phyloP scores from a whole-genome alignment of 176 grass and related monocot genomes.

The Musa beccarii region DNA sequence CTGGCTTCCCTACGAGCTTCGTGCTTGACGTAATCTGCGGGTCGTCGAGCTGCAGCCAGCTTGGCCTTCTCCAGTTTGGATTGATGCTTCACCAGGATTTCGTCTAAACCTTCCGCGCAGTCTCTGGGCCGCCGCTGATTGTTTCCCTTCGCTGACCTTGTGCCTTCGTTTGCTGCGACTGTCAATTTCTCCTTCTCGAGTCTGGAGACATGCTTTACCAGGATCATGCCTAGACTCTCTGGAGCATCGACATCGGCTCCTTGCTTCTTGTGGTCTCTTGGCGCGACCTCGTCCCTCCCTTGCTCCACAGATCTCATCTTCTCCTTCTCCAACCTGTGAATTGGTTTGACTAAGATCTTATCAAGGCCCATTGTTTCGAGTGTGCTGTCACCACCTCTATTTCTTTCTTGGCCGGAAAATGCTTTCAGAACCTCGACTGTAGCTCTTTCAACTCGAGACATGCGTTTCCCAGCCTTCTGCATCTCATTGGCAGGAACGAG shows the following conservation, averaged over 20 bases:
- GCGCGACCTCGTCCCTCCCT: neutral
- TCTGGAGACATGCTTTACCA: slow-evolving; percentile 52
- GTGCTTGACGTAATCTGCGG: slow-evolving; percentile 26
- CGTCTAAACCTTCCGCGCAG: slow-evolving; percentile 29
- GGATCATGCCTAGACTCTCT: slow-evolving; percentile 42
- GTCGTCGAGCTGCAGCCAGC: slow-evolving; percentile 24
- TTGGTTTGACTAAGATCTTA: slow-evolving; percentile 49
- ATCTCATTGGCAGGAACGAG: neutral
- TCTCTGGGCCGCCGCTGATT: slow-evolving; percentile 8
- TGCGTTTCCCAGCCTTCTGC: slow-evolving; percentile 27
- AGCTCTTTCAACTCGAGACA: slow-evolving; percentile 47
- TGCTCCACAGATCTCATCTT: slow-evolving; percentile 26
- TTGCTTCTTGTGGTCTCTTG: slow-evolving; percentile 1
- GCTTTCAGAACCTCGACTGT: slow-evolving; percentile 41
- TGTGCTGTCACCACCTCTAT: slow-evolving; percentile 3
- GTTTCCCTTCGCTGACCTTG: slow-evolving; percentile 17
- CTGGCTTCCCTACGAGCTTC: slow-evolving; percentile 45
- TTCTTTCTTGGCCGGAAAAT: slow-evolving; percentile 35
- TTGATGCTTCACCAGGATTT: slow-evolving; percentile 45
- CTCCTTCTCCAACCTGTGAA: slow-evolving; percentile 41
- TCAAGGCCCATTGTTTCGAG: slow-evolving; percentile 22
- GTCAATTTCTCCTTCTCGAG: slow-evolving; percentile 61
- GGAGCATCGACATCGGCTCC: slow-evolving; percentile 4
- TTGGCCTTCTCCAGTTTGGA: slow-evolving; percentile 50
- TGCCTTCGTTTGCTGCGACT: slow-evolving; percentile 19